Conservation (phyloP, 2,329 filamentous ascomycete species). For the Chrysosporium keratinophilum region DNA sequence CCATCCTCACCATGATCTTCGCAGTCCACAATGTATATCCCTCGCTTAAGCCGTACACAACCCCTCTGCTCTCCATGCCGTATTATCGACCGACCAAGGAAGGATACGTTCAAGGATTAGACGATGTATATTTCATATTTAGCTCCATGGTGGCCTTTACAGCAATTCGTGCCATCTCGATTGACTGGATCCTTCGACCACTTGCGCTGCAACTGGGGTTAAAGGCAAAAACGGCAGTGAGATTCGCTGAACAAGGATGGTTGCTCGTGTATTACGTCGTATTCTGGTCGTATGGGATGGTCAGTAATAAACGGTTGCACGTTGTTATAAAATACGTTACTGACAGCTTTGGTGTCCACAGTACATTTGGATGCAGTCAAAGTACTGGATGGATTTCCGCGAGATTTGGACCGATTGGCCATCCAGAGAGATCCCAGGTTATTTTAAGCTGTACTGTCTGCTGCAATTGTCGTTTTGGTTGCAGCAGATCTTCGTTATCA, state of each 20-base stretch:
- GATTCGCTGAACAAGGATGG: conserved; percentile 94
- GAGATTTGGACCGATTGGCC: conserved; percentile 83
- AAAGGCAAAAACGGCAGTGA: conserved; percentile 63
- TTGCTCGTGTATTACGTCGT: conserved; percentile 69
- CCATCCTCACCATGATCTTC: conserved; percentile 70
- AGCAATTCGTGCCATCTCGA: conserved; percentile 67
- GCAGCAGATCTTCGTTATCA: conserved; percentile 86
- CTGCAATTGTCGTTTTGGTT: conserved; percentile 87
- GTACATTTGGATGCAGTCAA: conserved; percentile 70
- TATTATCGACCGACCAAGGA: conserved; percentile 63
- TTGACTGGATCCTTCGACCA: conserved; percentile 80
- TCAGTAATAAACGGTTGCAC: conserved; percentile 37
- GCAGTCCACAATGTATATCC: conserved; percentile 76
- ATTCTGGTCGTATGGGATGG: conserved; percentile 77
- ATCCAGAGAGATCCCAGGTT: conserved; percentile 57
- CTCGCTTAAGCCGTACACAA: conserved; percentile 64
- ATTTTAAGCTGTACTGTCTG: conserved; percentile 82
- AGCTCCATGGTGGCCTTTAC: conserved; percentile 79
- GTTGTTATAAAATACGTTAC: conserved; percentile 8
- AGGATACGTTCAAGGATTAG: conserved; percentile 63
- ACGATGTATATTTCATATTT: conserved; percentile 67
- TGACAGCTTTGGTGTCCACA: conserved; percentile 28
- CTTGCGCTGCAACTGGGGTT: conserved; percentile 64
- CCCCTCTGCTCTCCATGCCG: conserved; percentile 77
- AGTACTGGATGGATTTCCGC: conserved; percentile 65